Evolutionary conservation across 2,329 filamentous ascomycete species (phyloP), one percentile per base, ranked within the genome.

Genomic region (Mariannaea sp.): DNA sequence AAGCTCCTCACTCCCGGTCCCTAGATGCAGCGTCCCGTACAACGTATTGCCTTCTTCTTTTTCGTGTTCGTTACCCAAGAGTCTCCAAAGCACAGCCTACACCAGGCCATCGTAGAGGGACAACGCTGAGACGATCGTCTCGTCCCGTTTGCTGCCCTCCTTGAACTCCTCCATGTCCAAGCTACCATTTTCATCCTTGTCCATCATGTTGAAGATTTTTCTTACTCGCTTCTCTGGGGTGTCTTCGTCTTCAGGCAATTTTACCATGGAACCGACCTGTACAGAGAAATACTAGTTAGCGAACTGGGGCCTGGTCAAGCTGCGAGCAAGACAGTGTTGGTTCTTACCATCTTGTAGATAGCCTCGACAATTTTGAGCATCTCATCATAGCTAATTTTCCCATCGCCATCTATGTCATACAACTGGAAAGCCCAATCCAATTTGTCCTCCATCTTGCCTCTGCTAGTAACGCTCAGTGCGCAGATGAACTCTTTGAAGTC

Each of bases 401-500:
- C 94, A 72, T 99, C 94, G 51, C 94, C 93, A 70, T 99, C 94
- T 69, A 99, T 97, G 76, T 99, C 94, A 75, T 99, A 99, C 64
- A 99, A 82, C 78, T 99, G 93, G 78, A 99, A 99, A 13, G 94
- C 94, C 94, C 94, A 99, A 73, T 97, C 93, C 53, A 99, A 82
- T 77, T 99, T 99, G 77, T 99, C 94, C 77, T 99, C 94, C 91
- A 97, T 96, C 80, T 95, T 95, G 70, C 94, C 94, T 65, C 94
- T 86, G 75, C 91, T 96, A 44, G 94, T 99, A 69, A 99, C 93
- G 74, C 91, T 96, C 60, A 99, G 79, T 22, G 94, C 94, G 77
- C 93, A 97, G 75, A 99, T 99, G 77, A 99, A 99, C 76, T 99
- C 94, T 74, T 97, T 97, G 77, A 99, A 99, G 77, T 99, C 94